Conservation (phyloP, 2,329 filamentous ascomycete species). For the Ophiobolus disseminans region DNA sequence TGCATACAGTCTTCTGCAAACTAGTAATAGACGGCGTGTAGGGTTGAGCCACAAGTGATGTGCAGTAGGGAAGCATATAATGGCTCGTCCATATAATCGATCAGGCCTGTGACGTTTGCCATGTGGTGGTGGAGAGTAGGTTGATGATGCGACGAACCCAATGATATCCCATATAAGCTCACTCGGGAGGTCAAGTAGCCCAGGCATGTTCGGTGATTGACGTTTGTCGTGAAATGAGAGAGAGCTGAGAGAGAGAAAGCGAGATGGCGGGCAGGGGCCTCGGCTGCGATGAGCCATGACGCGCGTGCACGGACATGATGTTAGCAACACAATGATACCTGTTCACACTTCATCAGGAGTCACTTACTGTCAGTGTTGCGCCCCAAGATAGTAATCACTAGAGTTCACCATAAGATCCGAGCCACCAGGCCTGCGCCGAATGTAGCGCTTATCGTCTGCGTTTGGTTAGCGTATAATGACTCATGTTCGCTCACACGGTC, state of each 20-base stretch:
- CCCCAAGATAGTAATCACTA: too few species aligned
- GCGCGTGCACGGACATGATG: too few species aligned
- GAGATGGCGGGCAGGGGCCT: too few species aligned
- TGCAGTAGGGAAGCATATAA: constrained; percentile 8
- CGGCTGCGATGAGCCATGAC: too few species aligned
- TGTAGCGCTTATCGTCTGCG: constrained; percentile 22
- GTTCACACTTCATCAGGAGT: too few species aligned
- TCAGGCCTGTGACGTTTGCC: constrained; percentile 9
- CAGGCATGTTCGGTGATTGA: constrained; percentile 6
- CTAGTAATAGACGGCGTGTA: constrained; percentile 8
- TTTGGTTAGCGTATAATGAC: constrained; percentile 32
- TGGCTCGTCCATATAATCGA: background rate
- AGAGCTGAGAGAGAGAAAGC: too few species aligned
- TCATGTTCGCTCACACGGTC: constrained; percentile 33
- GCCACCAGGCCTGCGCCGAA: too few species aligned
- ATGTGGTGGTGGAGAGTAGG: background rate
- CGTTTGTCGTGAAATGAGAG: background rate
- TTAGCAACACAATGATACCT: too few species aligned
- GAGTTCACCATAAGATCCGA: too few species aligned
- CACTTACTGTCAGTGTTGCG: too few species aligned
- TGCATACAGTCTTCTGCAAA: constrained; percentile 5
- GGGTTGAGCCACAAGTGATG: background rate
- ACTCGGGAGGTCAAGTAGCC: constrained; percentile 14
- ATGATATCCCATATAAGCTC: constrained; percentile 20
- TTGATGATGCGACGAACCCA: constrained; percentile 2